A percentile compares a stretch with the other conserved stretches of the same genome.
phyloP scores from a whole-genome alignment of 2,329 filamentous ascomycete species.

The Trichophyton benhamiae region DNA sequence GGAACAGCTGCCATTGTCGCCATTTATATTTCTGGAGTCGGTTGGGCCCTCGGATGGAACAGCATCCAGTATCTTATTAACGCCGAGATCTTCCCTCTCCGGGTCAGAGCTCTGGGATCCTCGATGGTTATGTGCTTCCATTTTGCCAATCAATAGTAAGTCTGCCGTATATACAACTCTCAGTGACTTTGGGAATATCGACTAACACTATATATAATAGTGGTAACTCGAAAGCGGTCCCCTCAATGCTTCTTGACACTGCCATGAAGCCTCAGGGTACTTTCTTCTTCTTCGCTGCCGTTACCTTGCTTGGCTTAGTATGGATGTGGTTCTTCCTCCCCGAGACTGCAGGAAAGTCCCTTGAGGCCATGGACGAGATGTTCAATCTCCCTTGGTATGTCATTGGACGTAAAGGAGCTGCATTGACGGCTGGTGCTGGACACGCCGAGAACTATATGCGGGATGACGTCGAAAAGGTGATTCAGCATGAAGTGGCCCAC shows the following conservation, averaged over 20 bases:
- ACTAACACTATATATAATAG: constrained; percentile 5
- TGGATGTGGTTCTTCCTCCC: constrained; percentile 62
- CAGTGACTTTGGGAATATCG: background rate
- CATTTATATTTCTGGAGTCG: constrained; percentile 35
- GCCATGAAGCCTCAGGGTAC: constrained; percentile 47
- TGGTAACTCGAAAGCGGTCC: constrained; percentile 20
- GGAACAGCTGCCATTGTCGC: constrained; percentile 32
- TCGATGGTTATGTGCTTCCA: constrained; percentile 36
- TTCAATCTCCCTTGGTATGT: constrained; percentile 14
- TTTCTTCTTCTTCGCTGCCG: constrained; percentile 59
- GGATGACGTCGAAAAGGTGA: background rate
- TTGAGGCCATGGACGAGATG: constrained; percentile 18
- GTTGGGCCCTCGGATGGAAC: constrained; percentile 39
- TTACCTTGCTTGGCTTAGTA: constrained; percentile 53
- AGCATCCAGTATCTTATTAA: constrained; percentile 36
- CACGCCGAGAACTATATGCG: constrained; percentile 1
- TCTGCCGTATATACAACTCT: background rate
- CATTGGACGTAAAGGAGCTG: constrained; percentile 13
- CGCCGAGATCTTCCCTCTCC: constrained; percentile 35
- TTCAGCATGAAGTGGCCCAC: background rate
- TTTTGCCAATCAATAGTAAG: constrained; percentile 25
- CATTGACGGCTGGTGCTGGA: constrained; percentile 8
- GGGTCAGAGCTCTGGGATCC: constrained; percentile 31
- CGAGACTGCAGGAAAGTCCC: constrained; percentile 50
- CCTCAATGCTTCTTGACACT: constrained; percentile 37